A percentile compares a stretch with the other conserved stretches of the same genome.
Evolutionary conservation across 495 filamentous ascomycete genomes (phyloP).

Genomic region (Lasiosphaeris hirsuta): DNA sequence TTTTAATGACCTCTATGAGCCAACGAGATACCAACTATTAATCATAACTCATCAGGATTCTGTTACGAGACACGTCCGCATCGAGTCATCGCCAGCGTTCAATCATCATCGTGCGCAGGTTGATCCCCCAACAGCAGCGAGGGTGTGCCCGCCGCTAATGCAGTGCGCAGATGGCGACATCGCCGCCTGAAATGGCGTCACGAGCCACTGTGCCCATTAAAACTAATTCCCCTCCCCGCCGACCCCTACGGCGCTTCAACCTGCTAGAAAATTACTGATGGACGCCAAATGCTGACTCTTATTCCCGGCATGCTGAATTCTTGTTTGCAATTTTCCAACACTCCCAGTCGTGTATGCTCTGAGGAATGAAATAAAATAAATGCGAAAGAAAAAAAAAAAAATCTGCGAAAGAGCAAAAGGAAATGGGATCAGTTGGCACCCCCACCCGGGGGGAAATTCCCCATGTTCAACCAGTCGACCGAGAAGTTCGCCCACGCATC

Average conservation of each 20-base stretch:
- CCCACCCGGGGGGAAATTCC: constrained; percentile 4
- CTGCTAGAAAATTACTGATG: background rate
- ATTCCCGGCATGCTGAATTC: background rate
- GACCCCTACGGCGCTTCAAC: background rate
- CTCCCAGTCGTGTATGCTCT: too few relatives aligned
- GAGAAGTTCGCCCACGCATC: constrained; percentile 22
- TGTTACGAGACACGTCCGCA: too few relatives aligned
- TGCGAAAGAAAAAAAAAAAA: too few relatives aligned
- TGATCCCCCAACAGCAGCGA: background rate
- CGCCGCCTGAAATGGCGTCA: constrained; percentile 13
- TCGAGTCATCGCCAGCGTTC: too few relatives aligned
- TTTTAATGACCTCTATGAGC: too few relatives aligned
- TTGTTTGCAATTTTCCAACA: too few relatives aligned
- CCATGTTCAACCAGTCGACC: constrained; percentile 18
- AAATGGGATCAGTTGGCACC: background rate
- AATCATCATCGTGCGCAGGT: too few relatives aligned
- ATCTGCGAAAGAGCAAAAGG: background rate
- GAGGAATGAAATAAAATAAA: too few relatives aligned
- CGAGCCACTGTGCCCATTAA: background rate
- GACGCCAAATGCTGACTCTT: background rate
- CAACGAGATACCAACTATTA: too few relatives aligned
- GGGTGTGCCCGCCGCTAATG: background rate
- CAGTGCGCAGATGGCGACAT: constrained; percentile 21
- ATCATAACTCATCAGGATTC: too few relatives aligned
- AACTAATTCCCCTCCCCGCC: background rate